A percentile compares a stretch with the other conserved stretches of the same genome.
Conservation (phyloP, 2,329 filamentous ascomycete genomes). For the Claviceps purpurea region DNA sequence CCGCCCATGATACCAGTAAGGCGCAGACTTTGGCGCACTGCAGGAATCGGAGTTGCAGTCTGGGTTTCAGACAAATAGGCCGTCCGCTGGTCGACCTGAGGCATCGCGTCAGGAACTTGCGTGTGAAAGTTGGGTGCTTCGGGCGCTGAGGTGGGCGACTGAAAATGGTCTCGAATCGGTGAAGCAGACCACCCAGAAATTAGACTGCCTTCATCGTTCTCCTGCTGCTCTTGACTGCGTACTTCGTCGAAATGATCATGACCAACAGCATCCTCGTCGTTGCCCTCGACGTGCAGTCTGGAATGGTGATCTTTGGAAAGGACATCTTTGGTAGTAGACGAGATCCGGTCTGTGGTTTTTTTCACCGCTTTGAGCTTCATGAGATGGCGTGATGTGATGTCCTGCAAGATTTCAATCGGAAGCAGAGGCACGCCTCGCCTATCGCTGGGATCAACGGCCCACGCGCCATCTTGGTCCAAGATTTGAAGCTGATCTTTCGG, state of each 20-base stretch:
- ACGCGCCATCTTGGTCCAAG: conserved; percentile 22
- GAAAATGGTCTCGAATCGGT: conserved; percentile 3
- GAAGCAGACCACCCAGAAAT: conserved; percentile 11
- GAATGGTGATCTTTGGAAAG: neutral
- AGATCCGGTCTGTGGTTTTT: neutral
- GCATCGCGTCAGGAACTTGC: conserved; percentile 14
- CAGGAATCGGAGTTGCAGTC: neutral
- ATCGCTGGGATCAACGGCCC: conserved; percentile 18
- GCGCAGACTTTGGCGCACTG: too few species aligned
- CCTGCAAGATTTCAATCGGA: conserved; percentile 22
- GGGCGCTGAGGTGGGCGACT: neutral
- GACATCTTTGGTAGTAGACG: neutral
- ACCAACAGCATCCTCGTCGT: neutral
- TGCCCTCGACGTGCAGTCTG: neutral
- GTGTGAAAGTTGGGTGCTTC: conserved; percentile 6
- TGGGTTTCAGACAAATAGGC: neutral
- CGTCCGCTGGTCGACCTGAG: conserved; percentile 4
- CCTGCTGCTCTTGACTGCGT: neutral
- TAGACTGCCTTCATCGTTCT: neutral
- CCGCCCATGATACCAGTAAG: neutral
- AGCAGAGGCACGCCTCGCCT: conserved; percentile 18
- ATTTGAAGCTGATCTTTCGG: conserved; percentile 26
- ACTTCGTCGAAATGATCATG: neutral
- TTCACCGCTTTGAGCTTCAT: conserved; percentile 1
- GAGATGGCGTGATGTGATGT: conserved; percentile 14